phyloP scores from a whole-genome alignment of 192 early-diverging fungal genomes.

The Coemansia sp. region DNA sequence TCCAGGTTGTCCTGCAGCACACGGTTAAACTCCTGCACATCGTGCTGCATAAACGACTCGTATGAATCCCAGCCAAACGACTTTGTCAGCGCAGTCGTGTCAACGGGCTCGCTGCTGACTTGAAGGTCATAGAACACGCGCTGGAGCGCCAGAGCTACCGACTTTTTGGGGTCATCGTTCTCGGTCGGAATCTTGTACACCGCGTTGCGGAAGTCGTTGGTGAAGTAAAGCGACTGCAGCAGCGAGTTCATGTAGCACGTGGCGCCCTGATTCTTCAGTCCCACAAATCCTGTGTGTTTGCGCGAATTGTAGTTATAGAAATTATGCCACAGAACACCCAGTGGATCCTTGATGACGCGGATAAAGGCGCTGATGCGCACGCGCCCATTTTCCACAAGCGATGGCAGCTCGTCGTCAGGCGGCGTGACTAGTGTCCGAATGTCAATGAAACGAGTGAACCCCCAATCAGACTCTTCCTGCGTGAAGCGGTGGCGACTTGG shows the following conservation, averaged over 20 bases:
- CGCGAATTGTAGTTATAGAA: slow-evolving; percentile 93
- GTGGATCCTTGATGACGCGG: slow-evolving; percentile 79
- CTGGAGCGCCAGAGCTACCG: slow-evolving; percentile 88
- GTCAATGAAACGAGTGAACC: slow-evolving; percentile 79
- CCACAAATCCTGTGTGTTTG: slow-evolving; percentile 87
- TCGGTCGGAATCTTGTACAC: slow-evolving; percentile 92
- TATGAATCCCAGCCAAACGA: slow-evolving; percentile 98
- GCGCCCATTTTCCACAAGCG: slow-evolving; percentile 70
- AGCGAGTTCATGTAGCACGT: slow-evolving; percentile 99
- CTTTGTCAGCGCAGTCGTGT: slow-evolving; percentile 92
- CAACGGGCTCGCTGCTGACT: slow-evolving; percentile 68
- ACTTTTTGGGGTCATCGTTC: slow-evolving; percentile 83
- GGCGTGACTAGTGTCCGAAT: slow-evolving; percentile 50
- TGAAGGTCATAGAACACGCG: slow-evolving; percentile 93
- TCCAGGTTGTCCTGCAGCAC: slow-evolving; percentile 97
- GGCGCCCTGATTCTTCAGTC: slow-evolving; percentile 94
- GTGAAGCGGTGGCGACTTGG: slow-evolving; percentile 81
- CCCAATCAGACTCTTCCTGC: slow-evolving; percentile 88
- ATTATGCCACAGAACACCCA: slow-evolving; percentile 94
- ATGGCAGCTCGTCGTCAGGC: slow-evolving; percentile 40
- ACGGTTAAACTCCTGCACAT: slow-evolving; percentile 98
- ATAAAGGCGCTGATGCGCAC: slow-evolving; percentile 71
- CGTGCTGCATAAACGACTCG: slow-evolving; percentile 97
- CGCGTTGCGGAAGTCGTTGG: slow-evolving; percentile 89
- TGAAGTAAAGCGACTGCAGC: slow-evolving; percentile 93